A percentile compares a stretch with the other conserved stretches of the same genome.
Conservation (phyloP, 2,329 filamentous ascomycete species). For the Trichoderma sp. region DNA sequence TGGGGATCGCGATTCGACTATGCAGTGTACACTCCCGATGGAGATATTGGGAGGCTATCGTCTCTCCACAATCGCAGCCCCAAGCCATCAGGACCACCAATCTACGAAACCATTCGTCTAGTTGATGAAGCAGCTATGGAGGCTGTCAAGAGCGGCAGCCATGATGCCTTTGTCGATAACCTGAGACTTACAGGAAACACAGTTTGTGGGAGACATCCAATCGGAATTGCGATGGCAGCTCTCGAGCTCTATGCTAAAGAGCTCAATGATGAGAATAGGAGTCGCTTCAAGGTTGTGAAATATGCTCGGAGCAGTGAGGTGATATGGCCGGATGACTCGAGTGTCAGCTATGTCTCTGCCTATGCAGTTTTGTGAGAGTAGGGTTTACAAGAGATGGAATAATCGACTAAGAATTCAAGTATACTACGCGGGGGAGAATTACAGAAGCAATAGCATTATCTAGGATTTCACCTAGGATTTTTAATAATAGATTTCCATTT, state of each 20-base stretch:
- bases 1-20: conserved; percentile 85
- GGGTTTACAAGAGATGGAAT: not conserved
- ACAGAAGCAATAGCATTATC: not conserved
- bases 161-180: conserved; percentile 66
- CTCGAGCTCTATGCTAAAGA: conserved; percentile 61
- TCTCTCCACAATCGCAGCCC: conserved; percentile 35
- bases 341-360: conserved; percentile 92
- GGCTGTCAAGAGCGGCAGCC: conserved; percentile 73
- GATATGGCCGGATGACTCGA: conserved; percentile 66
- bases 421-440: not conserved
- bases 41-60: conserved; percentile 39
- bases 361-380: conserved; percentile 66
- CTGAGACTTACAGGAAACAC: conserved; percentile 78
- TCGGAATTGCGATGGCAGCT: conserved; percentile 87
- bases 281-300: conserved; percentile 72
- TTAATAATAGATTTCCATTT: not conserved
- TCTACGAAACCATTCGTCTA: conserved; percentile 80
- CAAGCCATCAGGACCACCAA: conserved; percentile 45
- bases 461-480: not conserved
- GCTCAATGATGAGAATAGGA: conserved; percentile 38
- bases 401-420: not conserved
- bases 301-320: conserved; percentile 86
- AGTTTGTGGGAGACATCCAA: conserved; percentile 91
- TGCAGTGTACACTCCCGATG: conserved; percentile 63
- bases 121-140: conserved; percentile 82